A percentile compares a stretch with the other conserved stretches of the same genome.
Conservation (phyloP, 805 yeast species). For the Schwanniomyces pseudopolymorphus region DNA sequence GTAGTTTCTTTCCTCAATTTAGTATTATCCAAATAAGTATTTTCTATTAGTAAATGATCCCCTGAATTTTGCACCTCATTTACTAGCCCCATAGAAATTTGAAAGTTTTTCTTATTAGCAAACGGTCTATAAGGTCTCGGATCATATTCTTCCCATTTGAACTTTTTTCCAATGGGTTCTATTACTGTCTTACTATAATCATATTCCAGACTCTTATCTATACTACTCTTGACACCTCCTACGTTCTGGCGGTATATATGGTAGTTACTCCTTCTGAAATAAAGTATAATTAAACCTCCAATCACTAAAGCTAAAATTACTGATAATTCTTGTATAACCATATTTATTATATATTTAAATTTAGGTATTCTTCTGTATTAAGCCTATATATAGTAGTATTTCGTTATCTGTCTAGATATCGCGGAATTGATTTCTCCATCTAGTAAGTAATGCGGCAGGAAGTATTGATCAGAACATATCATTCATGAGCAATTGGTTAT, state of each 20-base stretch:
- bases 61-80: slow-evolving; percentile 35
- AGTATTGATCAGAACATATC: slow-evolving; percentile 8
- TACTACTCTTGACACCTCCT: neutral
- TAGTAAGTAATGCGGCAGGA: neutral
- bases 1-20: slow-evolving; percentile 31
- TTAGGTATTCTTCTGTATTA: no score
- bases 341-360: no score
- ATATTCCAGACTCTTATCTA: neutral
- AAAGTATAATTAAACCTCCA: neutral
- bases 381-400: slow-evolving; percentile 1
- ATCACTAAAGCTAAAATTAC: neutral
- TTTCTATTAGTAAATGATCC: slow-evolving; percentile 53
- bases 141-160: slow-evolving; percentile 38
- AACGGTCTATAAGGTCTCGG: slow-evolving; percentile 28
- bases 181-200: slow-evolving; percentile 3
- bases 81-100: slow-evolving; percentile 33
- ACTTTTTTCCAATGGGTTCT: slow-evolving; percentile 30
- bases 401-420: neutral
- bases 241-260: neutral
- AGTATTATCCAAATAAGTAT: slow-evolving; percentile 43
- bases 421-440: neutral
- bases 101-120: slow-evolving; percentile 33
- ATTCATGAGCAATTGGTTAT: slow-evolving; percentile 16
- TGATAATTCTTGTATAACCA: neutral
- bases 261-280: no score